phyloP scores from a whole-genome alignment of 345 rosid genomes.

The Salix purpurea region DNA sequence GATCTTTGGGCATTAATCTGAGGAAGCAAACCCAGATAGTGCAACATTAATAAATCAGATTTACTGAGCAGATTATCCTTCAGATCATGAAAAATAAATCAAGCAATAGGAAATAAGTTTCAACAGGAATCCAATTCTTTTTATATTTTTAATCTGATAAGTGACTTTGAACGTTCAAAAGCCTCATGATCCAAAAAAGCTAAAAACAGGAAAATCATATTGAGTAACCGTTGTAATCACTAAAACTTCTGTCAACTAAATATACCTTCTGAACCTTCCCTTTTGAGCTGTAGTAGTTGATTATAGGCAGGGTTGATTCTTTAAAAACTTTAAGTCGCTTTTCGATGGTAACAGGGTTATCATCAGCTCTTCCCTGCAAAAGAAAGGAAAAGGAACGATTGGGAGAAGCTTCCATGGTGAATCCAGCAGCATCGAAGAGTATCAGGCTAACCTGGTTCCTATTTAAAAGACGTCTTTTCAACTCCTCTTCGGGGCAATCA shows the following conservation, averaged over 20 bases:
- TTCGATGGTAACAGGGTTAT: slow-evolving; percentile 58
- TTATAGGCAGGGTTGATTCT: slow-evolving; percentile 62
- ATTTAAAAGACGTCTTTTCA: slow-evolving; percentile 53
- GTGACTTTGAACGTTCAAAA: not conserved
- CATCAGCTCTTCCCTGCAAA: slow-evolving; percentile 71
- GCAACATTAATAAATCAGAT: too few species aligned
- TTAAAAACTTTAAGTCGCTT: slow-evolving; percentile 60
- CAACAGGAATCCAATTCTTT: not conserved
- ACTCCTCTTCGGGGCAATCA: slow-evolving; percentile 59
- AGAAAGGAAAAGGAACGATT: not conserved
- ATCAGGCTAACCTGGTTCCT: slow-evolving; percentile 61
- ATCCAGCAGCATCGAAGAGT: not conserved
- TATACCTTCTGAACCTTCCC: slow-evolving; percentile 60
- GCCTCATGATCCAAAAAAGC: not conserved
- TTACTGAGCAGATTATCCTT: not conserved
- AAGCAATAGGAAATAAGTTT: not conserved
- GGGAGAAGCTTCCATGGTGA: not conserved
- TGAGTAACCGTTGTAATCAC: too few species aligned
- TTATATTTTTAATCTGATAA: not conserved
- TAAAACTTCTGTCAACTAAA: not conserved
- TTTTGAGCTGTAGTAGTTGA: slow-evolving; percentile 46
- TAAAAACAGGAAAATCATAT: too few species aligned
- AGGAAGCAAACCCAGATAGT: slow-evolving; percentile 2
- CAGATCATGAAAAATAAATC: not conserved
- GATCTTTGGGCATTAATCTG: slow-evolving; percentile 72